Evolutionary conservation across 2,329 filamentous ascomycete genomes (phyloP), one percentile per base, ranked within the genome.

Genomic region (Corynespora cassiicola): DNA sequence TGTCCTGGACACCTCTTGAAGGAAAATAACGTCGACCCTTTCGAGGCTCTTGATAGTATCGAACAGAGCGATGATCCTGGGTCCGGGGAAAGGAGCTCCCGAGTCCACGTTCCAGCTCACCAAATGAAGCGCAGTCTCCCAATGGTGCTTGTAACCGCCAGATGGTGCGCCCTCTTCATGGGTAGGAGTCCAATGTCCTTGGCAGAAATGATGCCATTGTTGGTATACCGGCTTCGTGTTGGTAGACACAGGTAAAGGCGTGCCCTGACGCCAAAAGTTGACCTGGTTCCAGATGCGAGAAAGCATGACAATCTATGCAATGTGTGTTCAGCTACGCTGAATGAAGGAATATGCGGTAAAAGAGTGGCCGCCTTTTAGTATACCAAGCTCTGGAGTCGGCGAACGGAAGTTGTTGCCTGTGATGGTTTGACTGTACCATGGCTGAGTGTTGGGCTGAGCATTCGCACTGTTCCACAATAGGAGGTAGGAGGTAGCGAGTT

Each of bases 21-120:
- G 38, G 15, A 41, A 31, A 11, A 41, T 35, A 6, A 41, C 26
- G 16, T 35, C 31, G 20, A 24, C 12, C 11, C 11, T 18, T 9
- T 7, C 15, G 11, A 12, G 17, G 19, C 12, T 24, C 20, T 36
- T 10, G 15, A 29, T 15, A 22, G 31, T 16, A 15, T 15, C 24
- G 11, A 41, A 31, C 8, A 41, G 26, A 18, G 38, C 31, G n/a
- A 31, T 35, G 23, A 41, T 35, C n/a, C 38, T 31, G 24, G 25
- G 15, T 29, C 15, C 14, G 11, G 38, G 38, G 6, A 21, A 36
- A 18, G 31, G 31, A 29, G 38, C 23, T 20, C 15, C 23, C 6
- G 38, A 16, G 26, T 41, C 22, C 9, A 41, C 31, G 16, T 41
- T 41, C 38, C 31, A 41, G 20, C n/a, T 41, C 11, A 41, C 21